Evolutionary conservation across 2,329 filamentous ascomycete species (phyloP).

Genomic region (Trichoderma afroharzianum): DNA sequence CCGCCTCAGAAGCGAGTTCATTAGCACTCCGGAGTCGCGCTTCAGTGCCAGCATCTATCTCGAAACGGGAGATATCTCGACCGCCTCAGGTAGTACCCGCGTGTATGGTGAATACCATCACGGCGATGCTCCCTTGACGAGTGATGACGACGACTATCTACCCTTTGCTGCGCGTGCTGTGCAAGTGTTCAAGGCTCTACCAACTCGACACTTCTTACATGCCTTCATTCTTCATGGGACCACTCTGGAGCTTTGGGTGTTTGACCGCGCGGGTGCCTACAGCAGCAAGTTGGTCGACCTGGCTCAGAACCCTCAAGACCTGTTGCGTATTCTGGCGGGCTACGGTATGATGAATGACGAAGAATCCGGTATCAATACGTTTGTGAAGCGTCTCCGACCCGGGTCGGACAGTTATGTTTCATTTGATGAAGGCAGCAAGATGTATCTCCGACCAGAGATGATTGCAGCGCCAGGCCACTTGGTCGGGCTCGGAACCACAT

Average conservation of each 20-base stretch:
- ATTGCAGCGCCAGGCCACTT: background rate
- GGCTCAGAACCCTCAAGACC: background rate
- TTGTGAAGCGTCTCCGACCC: fast-evolving
- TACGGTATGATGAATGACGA: background rate
- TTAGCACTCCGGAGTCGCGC: background rate
- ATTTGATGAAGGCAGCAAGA: background rate
- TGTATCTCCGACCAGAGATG: background rate
- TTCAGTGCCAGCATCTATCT: background rate
- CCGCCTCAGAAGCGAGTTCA: background rate
- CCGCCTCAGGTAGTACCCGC: background rate
- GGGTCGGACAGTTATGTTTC: background rate
- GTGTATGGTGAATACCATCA: background rate
- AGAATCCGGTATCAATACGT: background rate
- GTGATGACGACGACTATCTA: background rate
- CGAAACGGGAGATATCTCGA: background rate
- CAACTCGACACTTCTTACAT: background rate
- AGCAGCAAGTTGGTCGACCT: fast-evolving
- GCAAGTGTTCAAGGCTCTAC: background rate
- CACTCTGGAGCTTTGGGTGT: background rate
- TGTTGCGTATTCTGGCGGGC: background rate
- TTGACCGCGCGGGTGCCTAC: background rate
- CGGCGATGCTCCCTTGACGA: fast-evolving
- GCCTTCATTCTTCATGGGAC: background rate
- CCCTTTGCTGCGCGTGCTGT: background rate
- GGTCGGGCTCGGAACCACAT: background rate